A percentile compares a stretch with the other conserved stretches of the same genome.
Conservation (phyloP, 2,329 filamentous ascomycete species). For the Uncinocarpus reesii region DNA sequence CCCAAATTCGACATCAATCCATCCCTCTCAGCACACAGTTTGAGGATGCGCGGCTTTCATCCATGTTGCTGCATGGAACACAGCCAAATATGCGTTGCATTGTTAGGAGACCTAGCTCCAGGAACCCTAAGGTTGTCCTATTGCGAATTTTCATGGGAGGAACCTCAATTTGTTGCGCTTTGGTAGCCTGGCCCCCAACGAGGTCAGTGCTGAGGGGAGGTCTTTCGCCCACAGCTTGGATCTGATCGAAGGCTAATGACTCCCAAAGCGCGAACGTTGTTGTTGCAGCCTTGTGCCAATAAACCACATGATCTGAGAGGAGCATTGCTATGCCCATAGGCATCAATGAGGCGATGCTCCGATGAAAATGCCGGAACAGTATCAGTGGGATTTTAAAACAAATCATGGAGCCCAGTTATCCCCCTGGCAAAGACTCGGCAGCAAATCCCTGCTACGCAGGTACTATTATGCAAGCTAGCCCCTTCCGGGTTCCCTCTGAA, state of each 20-base stretch:
- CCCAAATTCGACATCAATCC: background rate
- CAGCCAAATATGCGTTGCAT: background rate
- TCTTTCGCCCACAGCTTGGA: background rate
- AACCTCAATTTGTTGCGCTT: background rate
- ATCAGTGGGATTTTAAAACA: too few relatives aligned
- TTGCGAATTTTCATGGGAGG: background rate
- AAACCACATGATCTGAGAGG: too few relatives aligned
- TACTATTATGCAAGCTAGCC: background rate
- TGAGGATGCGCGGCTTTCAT: background rate
- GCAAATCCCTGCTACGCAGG: background rate
- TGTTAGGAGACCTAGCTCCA: too few relatives aligned
- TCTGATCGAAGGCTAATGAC: background rate
- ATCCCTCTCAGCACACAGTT: background rate
- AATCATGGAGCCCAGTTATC: background rate
- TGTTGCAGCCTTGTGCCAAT: background rate
- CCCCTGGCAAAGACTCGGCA: background rate
- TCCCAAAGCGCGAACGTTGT: background rate
- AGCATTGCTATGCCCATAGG: too few relatives aligned
- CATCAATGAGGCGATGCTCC: too few relatives aligned
- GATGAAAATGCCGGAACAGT: too few relatives aligned
- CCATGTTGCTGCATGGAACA: background rate
- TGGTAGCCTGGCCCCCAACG: background rate
- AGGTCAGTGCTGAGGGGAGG: too few relatives aligned
- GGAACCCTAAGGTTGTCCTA: background rate
- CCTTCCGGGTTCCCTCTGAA: background rate